Evolutionary conservation across 129 eudicot species (phyloP), one percentile per base, ranked within the genome.

Genomic region (Erigeron canadensis): DNA sequence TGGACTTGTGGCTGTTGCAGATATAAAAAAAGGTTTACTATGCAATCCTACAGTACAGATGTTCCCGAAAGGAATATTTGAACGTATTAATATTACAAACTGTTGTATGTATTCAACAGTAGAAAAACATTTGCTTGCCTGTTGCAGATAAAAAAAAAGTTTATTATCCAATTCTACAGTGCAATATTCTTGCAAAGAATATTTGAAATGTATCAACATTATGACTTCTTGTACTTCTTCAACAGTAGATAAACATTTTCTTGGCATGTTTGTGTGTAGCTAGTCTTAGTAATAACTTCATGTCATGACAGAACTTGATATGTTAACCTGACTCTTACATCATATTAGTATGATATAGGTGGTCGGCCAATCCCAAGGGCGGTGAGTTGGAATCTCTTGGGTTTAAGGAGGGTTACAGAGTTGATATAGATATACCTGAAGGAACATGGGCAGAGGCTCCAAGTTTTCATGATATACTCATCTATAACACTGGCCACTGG

Each of bases 401-500:
- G 69, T 94, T 82, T 74, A 94, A 82, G 76, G 97, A 94, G 66
- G 98, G 98, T 53, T 94, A 94, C 69, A 84, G 96, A 77, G 85
- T 94, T 75, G 98, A 89, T 86, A 87, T 94, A 67, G 97, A 94
- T 90, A 12, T 86, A 74, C 96, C 98, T 42, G 98, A 94, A 46
- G 91, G 89, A 70, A 90, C 88, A 17, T 94, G 98, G 98, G 88
- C 71, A 10, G 85, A 87, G 60, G 98, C 97, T 78, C 96, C 88
- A 48, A 73, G 47, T 78, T 94, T 87, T 72, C 98, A 94, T 77
- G 81, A 94, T 69, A 74, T 94, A 77, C 91, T 94, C 79, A 79
- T 94, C 54, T 90, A 78, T 65, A 94, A 94, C 83, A 94, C 98
- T 16, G 98, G 98, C 48, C 98, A 94, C 86, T 94, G 98, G 98